A percentile compares a stretch with the other conserved stretches of the same genome.
Conservation (phyloP, 805 yeast genomes). For the Isabelozyma pseudorhagii region DNA sequence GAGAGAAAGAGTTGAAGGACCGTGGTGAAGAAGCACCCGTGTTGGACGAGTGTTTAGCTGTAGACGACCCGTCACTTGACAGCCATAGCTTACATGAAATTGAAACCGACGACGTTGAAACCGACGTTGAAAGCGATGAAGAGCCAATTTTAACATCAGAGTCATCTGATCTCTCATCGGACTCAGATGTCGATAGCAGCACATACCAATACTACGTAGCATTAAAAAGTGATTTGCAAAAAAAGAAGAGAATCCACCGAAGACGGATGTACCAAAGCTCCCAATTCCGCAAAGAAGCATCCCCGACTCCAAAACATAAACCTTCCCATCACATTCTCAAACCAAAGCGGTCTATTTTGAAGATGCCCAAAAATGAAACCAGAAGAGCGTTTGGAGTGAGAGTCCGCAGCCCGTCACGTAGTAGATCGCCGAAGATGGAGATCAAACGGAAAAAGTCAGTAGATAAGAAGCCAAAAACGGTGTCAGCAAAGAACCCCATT, state of each 20-base stretch:
- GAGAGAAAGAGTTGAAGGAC: slow-evolving; percentile 5
- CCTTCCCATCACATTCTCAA: slow-evolving; percentile 41
- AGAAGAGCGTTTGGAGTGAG: not conserved
- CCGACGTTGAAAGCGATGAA: slow-evolving; percentile 1
- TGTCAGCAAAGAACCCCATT: not conserved
- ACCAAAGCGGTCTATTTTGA: slow-evolving; percentile 42
- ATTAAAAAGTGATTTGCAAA: slow-evolving; percentile 11
- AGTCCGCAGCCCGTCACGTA: not conserved
- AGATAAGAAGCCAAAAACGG: not conserved
- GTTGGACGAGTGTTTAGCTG: slow-evolving; percentile 3
- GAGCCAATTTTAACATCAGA: slow-evolving; percentile 6
- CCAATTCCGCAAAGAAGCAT: slow-evolving; percentile 6
- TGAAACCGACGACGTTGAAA: slow-evolving; percentile 1
- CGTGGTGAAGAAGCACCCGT: slow-evolving; percentile 2
- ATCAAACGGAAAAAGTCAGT: not conserved
- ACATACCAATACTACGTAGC: slow-evolving; percentile 10
- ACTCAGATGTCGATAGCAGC: slow-evolving; percentile 2
- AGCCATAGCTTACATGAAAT: slow-evolving; percentile 1
- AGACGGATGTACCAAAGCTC: not conserved
- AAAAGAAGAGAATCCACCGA: slow-evolving; percentile 4
- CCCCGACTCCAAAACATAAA: slow-evolving; percentile 39
- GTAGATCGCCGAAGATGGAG: not conserved
- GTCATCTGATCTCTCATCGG: slow-evolving; percentile 9
- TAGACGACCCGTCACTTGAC: slow-evolving; percentile 10
- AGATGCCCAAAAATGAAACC: slow-evolving; percentile 9